Conservation (phyloP, 2,329 filamentous ascomycete genomes). For the Botrytis sinoallii region DNA sequence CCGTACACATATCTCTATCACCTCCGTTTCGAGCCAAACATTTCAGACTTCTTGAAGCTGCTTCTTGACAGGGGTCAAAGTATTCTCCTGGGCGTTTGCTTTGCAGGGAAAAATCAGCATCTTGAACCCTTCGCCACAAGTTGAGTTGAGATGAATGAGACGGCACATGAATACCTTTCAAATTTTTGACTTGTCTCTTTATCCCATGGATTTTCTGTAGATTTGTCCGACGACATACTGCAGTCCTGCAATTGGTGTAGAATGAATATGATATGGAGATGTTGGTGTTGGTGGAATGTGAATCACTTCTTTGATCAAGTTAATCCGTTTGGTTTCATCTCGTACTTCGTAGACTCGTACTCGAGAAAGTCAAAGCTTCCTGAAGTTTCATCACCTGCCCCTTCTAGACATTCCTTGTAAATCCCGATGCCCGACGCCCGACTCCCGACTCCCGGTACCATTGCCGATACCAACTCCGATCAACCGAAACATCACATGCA, state of each 20-base stretch:
- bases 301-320: not conserved
- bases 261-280: not conserved
- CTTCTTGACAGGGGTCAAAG: constrained; percentile 94
- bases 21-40: constrained; percentile 87
- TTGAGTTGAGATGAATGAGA: constrained; percentile 23
- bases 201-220: constrained; percentile 48
- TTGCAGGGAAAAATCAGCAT: constrained; percentile 15
- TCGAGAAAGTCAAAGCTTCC: not conserved
- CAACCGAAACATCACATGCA: not conserved
- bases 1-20: constrained; percentile 83
- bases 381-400: not conserved
- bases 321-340: not conserved
- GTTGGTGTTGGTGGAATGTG: not conserved
- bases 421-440: not conserved
- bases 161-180: constrained; percentile 48
- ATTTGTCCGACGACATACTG: constrained; percentile 34
- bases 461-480: not conserved
- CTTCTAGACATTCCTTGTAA: not conserved
- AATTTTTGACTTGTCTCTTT: constrained; percentile 62
- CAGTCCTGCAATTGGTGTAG: not conserved
- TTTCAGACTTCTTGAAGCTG: constrained; percentile 77
- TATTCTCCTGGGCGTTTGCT: constrained; percentile 89
- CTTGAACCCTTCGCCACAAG: not conserved
- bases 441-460: not conserved
- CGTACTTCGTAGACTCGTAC: not conserved